phyloP scores from a whole-genome alignment of 208 protist species.

The Crithidia bombi region DNA sequence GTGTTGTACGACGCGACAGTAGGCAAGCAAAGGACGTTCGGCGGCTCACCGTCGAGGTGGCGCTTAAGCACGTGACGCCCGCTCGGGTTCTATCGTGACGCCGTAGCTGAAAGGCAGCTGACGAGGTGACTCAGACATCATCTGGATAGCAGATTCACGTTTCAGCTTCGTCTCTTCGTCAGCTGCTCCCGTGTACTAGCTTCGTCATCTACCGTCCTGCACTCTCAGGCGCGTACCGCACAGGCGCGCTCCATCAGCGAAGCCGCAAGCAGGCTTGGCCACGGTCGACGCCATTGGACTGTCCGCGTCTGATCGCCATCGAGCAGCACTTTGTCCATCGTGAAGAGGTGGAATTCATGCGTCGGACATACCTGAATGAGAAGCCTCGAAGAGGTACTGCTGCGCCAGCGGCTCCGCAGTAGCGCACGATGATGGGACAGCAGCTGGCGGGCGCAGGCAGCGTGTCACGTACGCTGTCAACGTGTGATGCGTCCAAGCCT shows the following conservation, averaged over 20 bases:
- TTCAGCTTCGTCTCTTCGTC: conserved; percentile 53
- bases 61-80: too few species aligned
- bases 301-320: conserved; percentile 66
- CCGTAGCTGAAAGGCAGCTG: too few species aligned
- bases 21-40: too few species aligned
- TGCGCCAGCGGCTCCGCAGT: conserved; percentile 97
- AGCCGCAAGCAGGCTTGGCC: conserved; percentile 85
- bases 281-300: conserved; percentile 86
- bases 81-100: too few species aligned
- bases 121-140: too few species aligned
- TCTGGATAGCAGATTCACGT: too few species aligned
- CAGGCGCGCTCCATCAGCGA: conserved; percentile 92
- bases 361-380: conserved; percentile 98
- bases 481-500: conserved; percentile 95
- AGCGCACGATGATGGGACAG: conserved; percentile 93
- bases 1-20: too few species aligned
- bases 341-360: conserved; percentile 98
- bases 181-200: too few species aligned
- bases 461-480: conserved; percentile 85
- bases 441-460: conserved; percentile 92
- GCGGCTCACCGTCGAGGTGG: too few species aligned
- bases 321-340: conserved; percentile 91
- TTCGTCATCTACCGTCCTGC: conserved; percentile 45
- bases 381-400: conserved; percentile 98
- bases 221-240: conserved; percentile 64